Base-by-base conservation (phyloP, 805 yeast genomes). In the Barnettozyma californica region DNA sequence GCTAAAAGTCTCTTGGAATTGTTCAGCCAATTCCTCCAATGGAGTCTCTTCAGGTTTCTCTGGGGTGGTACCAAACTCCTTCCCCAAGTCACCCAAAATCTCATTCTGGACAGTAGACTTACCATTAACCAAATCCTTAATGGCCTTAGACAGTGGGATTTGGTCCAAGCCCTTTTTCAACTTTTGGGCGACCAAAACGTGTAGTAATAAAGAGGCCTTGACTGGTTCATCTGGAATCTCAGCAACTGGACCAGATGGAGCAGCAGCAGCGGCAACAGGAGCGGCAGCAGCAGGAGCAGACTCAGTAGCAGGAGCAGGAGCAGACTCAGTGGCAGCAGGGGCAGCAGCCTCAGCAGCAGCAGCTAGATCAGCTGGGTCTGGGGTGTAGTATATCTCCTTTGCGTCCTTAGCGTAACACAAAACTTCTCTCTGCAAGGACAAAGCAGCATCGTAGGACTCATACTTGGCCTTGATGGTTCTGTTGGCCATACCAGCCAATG, bases 31-130 rank as follows among this genome's bases (percentile, higher is more conserved):
- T 70, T 94, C 99, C 64, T 81, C 87, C 60, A 94, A 78, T 53
- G 99, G 99, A 39, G 96, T 87, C 65, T 94, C 99, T 73, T 94
- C 99, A 53, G 99, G 97, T 72, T 94, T 94, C 72, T 94, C 99
- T 39, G 99, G 99, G 44, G 97, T 91, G 41, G 94, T 72, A 62
- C 98, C 97, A 64, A 94, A 94, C 73, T 94, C 99, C 71, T 94
- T 94, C 65, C 98, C 98, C 63, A 94, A 78, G 65, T 94, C 99
- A 77, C 99, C 99, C 60, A 94, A 80, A 59, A 94, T 94, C 76
- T 94, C 99, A 70, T 94, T 94, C 74, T 94, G 99, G 43, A 94
- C 92, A 19, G 99, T 94, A 23, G 99, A 94, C 69, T 94, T 94
- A 74, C 99, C 99, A 63, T 95, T 95, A 55, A 94, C 99, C 63